Conservation (phyloP, 1,284 basidiomycete species). For the Pseudozyma pruni region DNA sequence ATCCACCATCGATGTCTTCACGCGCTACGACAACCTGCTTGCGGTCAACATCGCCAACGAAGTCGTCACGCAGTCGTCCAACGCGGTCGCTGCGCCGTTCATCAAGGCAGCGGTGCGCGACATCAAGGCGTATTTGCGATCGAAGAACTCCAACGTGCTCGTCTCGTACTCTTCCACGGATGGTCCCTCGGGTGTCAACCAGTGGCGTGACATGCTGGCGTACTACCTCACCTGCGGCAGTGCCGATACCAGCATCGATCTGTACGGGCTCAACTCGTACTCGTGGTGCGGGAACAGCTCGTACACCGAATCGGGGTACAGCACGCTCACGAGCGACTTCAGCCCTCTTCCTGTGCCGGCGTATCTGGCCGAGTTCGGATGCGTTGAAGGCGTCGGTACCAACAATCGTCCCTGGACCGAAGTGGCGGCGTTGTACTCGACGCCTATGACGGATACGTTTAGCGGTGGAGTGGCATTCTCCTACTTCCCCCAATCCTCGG, state of each 20-base stretch:
- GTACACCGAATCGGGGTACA: slow-evolving; percentile 72
- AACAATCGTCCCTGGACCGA: slow-evolving; percentile 83
- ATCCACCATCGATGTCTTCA: slow-evolving; percentile 79
- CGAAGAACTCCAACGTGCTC: slow-evolving; percentile 74
- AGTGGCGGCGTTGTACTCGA: slow-evolving; percentile 77
- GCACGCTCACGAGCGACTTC: slow-evolving; percentile 68
- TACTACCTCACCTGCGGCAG: slow-evolving; percentile 84
- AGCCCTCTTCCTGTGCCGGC: slow-evolving; percentile 78
- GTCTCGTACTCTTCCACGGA: slow-evolving; percentile 89
- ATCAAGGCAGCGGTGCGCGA: slow-evolving; percentile 92
- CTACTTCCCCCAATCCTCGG: slow-evolving; percentile 70
- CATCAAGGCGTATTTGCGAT: slow-evolving; percentile 79
- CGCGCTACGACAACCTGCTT: slow-evolving; percentile 60
- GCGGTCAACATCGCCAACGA: slow-evolving; percentile 88
- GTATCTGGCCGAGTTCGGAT: slow-evolving; percentile 90
- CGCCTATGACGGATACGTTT: slow-evolving; percentile 80
- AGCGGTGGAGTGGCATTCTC: slow-evolving; percentile 87
- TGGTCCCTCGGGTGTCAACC: slow-evolving; percentile 71
- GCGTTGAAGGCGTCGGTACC: slow-evolving; percentile 73
- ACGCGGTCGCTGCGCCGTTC: slow-evolving; percentile 78
- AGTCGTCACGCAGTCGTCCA: slow-evolving; percentile 75
- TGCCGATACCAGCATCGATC: slow-evolving; percentile 78
- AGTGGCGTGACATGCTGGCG: slow-evolving; percentile 73
- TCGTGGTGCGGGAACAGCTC: slow-evolving; percentile 80
- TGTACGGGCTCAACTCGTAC: slow-evolving; percentile 74